Percentiles rank a stretch among this genome's conserved stretches.
Evolutionary conservation across 2,329 filamentous ascomycete species (phyloP).

Genomic region (Ophiostoma tasmaniense): DNA sequence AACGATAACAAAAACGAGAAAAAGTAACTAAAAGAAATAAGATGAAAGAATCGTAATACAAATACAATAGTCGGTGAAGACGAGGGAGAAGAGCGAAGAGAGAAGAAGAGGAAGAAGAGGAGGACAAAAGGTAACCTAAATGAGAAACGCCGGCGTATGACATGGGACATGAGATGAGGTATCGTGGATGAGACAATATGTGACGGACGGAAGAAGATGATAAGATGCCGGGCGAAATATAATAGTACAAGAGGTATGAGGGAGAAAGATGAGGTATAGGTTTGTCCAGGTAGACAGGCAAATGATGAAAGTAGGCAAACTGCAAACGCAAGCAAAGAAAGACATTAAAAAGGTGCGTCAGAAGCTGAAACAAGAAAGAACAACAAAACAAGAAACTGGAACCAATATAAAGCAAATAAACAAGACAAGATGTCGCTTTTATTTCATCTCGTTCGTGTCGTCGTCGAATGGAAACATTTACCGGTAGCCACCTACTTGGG

Average conservation of each 20-base stretch:
- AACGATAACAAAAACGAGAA: neutral
- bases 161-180: neutral
- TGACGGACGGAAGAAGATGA: neutral
- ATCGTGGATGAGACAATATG: neutral
- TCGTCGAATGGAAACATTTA: slow-evolving; percentile 25
- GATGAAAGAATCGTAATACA: slow-evolving; percentile 15
- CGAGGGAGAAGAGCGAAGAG: neutral
- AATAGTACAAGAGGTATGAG: slow-evolving; percentile 4
- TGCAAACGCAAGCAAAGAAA: neutral
- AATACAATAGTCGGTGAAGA: slow-evolving; percentile 10
- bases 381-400: neutral
- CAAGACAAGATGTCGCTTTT: neutral
- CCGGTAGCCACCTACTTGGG: slow-evolving; percentile 37
- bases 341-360: neutral
- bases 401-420: neutral
- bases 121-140: neutral
- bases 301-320: neutral
- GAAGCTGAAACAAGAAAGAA: neutral
- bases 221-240: slow-evolving; percentile 1
- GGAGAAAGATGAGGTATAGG: neutral
- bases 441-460: neutral
- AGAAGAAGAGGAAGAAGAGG: neutral
- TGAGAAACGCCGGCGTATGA: slow-evolving; percentile 14
- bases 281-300: neutral
- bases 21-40: neutral